Evolutionary conservation across 805 yeast species (phyloP).

Genomic region (Starmera pachycereana): DNA sequence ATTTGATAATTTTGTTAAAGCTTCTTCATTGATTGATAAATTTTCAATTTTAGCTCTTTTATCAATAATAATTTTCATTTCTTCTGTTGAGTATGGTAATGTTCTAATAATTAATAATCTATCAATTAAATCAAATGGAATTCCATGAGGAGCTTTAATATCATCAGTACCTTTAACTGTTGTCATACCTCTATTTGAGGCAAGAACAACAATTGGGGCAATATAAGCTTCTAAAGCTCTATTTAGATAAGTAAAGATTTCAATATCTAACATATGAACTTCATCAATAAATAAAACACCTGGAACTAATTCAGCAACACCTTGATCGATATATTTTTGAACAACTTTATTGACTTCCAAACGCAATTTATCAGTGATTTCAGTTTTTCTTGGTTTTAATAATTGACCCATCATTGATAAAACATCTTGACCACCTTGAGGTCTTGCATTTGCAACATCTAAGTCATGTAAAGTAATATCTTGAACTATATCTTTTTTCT

Average conservation of each 20-base stretch:
- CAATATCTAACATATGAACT: slow-evolving; percentile 96
- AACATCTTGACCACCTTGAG: slow-evolving; percentile 95
- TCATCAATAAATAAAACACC: slow-evolving; percentile 98
- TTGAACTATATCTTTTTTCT: slow-evolving; percentile 95
- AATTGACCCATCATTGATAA: slow-evolving; percentile 95
- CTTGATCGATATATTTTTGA: slow-evolving; percentile 92
- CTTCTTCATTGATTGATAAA: slow-evolving; percentile 53
- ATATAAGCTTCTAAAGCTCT: slow-evolving; percentile 86
- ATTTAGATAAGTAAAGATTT: slow-evolving; percentile 90
- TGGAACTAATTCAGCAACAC: slow-evolving; percentile 94
- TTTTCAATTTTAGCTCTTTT: slow-evolving; percentile 76
- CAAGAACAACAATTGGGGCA: slow-evolving; percentile 92
- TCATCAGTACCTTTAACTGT: slow-evolving; percentile 87
- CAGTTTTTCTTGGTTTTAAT: slow-evolving; percentile 92
- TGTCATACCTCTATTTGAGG: slow-evolving; percentile 92
- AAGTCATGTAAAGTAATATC: slow-evolving; percentile 94
- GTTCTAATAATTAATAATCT: slow-evolving; percentile 88
- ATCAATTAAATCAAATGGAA: slow-evolving; percentile 91
- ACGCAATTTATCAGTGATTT: slow-evolving; percentile 91
- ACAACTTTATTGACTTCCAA: slow-evolving; percentile 93
- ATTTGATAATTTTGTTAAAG: slow-evolving; percentile 61
- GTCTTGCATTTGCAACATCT: slow-evolving; percentile 93
- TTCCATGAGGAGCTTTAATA: slow-evolving; percentile 85
- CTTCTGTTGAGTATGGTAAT: slow-evolving; percentile 75
- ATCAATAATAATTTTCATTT: slow-evolving; percentile 70